A percentile compares a stretch with the other conserved stretches of the same genome.
phyloP scores from a whole-genome alignment of 2,329 filamentous ascomycete genomes.

The Metarhizium anisopliae region DNA sequence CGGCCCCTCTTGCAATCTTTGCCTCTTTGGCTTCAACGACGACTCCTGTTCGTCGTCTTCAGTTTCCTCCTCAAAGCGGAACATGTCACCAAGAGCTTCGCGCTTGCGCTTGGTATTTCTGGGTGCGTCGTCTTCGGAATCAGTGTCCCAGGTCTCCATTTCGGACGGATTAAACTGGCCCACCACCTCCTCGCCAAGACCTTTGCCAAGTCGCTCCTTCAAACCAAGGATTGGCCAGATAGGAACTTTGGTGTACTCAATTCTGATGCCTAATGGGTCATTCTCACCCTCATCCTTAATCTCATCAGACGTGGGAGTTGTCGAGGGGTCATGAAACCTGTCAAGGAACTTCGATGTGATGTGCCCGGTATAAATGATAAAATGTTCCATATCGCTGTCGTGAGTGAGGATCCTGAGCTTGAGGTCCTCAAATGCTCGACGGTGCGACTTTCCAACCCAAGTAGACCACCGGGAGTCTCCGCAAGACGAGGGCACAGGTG shows the following conservation, averaged over 20 bases:
- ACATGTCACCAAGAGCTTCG: slow-evolving; percentile 25
- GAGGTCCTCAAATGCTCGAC: slow-evolving; percentile 35
- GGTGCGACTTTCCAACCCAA: slow-evolving; percentile 9
- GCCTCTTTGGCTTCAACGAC: slow-evolving; percentile 19
- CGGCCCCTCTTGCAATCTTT: slow-evolving; percentile 21
- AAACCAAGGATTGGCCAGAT: slow-evolving; percentile 48
- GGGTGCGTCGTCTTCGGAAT: slow-evolving; percentile 20
- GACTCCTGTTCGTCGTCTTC: slow-evolving; percentile 24
- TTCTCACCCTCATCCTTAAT: neutral
- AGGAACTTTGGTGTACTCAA: slow-evolving; percentile 39
- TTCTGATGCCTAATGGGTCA: slow-evolving; percentile 28
- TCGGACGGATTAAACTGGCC: slow-evolving; percentile 29
- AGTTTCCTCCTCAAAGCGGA: slow-evolving; percentile 28
- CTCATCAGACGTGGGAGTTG: slow-evolving; percentile 20
- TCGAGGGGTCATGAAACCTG: slow-evolving; percentile 40
- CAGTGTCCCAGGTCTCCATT: slow-evolving; percentile 36
- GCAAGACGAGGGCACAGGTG: slow-evolving; percentile 14
- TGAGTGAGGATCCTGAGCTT: slow-evolving; percentile 43
- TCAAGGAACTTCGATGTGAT: slow-evolving; percentile 39
- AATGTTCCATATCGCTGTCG: slow-evolving; percentile 36
- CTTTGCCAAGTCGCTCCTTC: slow-evolving; percentile 44
- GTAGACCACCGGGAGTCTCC: slow-evolving; percentile 12
- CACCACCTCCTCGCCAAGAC: slow-evolving; percentile 41
- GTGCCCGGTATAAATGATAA: slow-evolving; percentile 43
- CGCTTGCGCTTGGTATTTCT: slow-evolving; percentile 23